Evolutionary conservation across 768 basidiomycete species (phyloP).

Genomic region (Phlebiopsis flavidoalba): DNA sequence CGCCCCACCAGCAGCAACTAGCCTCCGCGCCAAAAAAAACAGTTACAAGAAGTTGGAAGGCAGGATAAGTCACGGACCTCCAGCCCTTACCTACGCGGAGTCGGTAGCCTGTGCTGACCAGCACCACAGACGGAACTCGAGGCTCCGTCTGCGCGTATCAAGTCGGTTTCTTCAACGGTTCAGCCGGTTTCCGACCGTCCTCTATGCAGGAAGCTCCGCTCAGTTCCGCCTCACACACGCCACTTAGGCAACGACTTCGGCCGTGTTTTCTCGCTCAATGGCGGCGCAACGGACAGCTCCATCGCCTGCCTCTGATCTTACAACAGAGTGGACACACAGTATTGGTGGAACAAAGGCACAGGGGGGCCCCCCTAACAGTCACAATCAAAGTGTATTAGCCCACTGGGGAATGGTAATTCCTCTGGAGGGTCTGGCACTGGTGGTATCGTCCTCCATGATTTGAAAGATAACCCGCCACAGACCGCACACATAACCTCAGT

Average conservation of each 20-base stretch:
- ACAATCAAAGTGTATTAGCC: not conserved
- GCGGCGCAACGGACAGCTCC: not conserved
- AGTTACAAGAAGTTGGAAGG: conserved; percentile 61
- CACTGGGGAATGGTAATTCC: conserved; percentile 1
- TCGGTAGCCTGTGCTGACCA: not conserved
- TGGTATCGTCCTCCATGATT: conserved; percentile 9
- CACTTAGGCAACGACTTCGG: not conserved
- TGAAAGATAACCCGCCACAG: not conserved
- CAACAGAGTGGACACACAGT: not conserved
- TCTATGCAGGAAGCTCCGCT: not conserved
- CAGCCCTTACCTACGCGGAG: conserved; percentile 1
- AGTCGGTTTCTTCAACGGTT: conserved; percentile 25
- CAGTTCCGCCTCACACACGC: not conserved
- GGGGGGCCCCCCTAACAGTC: not conserved
- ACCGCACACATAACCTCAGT: not conserved
- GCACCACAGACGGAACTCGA: conserved; percentile 61
- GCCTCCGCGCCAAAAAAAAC: conserved; percentile 56
- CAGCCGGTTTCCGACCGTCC: too few species aligned
- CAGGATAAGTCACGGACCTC: conserved; percentile 52
- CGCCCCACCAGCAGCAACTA: conserved; percentile 22
- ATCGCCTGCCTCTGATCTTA: not conserved
- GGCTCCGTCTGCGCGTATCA: conserved; percentile 53
- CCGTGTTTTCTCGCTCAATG: not conserved
- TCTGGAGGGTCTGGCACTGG: conserved; percentile 9
- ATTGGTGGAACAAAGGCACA: not conserved